A percentile compares a stretch with the other conserved stretches of the same genome.
phyloP scores from a whole-genome alignment of 805 yeast genomes.

The Saturnispora bothae region DNA sequence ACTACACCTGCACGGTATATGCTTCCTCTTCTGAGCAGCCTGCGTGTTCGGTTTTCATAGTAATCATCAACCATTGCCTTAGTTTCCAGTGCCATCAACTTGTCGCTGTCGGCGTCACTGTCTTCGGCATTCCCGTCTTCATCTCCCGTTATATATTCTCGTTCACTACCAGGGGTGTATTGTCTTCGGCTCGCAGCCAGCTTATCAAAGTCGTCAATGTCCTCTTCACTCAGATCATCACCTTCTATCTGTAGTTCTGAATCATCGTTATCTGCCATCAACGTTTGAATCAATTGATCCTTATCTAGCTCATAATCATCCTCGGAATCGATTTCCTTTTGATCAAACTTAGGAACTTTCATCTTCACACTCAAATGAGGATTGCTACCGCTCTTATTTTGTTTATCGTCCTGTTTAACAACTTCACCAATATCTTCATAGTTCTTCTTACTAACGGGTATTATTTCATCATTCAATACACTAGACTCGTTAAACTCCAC shows the following conservation, averaged over 20 bases:
- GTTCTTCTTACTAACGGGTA: not conserved
- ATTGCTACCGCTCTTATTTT: slow-evolving; percentile 16
- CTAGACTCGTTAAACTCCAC: slow-evolving; percentile 13
- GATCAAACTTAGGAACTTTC: slow-evolving; percentile 43
- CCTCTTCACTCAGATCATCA: slow-evolving; percentile 26
- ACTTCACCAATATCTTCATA: slow-evolving; percentile 58
- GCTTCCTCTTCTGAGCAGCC: slow-evolving; percentile 12
- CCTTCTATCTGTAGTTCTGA: slow-evolving; percentile 27
- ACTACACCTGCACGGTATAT: slow-evolving; percentile 26
- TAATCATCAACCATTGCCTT: slow-evolving; percentile 33
- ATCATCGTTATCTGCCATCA: slow-evolving; percentile 30
- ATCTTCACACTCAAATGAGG: slow-evolving; percentile 21
- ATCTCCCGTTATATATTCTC: slow-evolving; percentile 12
- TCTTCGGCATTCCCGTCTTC: slow-evolving; percentile 4
- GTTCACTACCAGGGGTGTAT: slow-evolving; percentile 9
- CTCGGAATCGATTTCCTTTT: slow-evolving; percentile 37
- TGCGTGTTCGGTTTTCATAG: slow-evolving; percentile 15
- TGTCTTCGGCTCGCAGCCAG: slow-evolving; percentile 11
- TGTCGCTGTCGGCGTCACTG: slow-evolving; percentile 22
- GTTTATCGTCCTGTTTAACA: slow-evolving; percentile 15
- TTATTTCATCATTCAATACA: slow-evolving; percentile 22
- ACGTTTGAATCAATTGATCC: slow-evolving; percentile 33
- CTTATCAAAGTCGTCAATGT: slow-evolving; percentile 26
- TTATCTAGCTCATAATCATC: slow-evolving; percentile 55
- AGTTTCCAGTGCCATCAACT: slow-evolving; percentile 31